Evolutionary conservation across 495 filamentous ascomycete species (phyloP).

Genomic region (Aspergillus biplanus): DNA sequence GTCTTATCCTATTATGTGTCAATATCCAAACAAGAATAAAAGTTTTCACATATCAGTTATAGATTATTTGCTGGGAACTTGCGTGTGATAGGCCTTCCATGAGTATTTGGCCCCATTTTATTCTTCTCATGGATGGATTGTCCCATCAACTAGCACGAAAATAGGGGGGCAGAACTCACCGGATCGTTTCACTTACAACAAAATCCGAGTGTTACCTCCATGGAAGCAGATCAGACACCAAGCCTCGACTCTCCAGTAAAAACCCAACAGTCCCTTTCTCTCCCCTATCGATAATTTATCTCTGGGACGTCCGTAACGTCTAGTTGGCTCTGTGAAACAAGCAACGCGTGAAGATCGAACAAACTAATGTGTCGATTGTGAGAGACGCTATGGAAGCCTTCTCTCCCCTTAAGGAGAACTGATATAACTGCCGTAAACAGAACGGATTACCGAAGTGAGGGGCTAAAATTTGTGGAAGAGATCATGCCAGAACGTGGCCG

Average conservation of each 20-base stretch:
- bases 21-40: not conserved
- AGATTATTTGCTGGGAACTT: not conserved
- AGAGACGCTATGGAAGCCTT: not conserved
- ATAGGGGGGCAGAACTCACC: slow-evolving; percentile 1
- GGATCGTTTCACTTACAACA: not conserved
- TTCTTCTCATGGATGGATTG: not conserved
- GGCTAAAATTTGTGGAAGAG: not conserved
- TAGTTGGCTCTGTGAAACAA: not conserved
- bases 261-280: not conserved
- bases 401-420: not conserved
- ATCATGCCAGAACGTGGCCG: not conserved
- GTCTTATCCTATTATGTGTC: not conserved
- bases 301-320: not conserved
- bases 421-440: not conserved
- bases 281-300: not conserved
- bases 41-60: not conserved
- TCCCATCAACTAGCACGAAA: not conserved
- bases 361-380: not conserved
- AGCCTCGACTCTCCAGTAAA: not conserved
- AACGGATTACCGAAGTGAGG: not conserved
- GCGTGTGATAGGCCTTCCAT: not conserved
- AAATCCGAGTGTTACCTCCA: not conserved
- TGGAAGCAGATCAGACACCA: not conserved
- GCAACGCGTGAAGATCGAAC: not conserved
- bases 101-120: not conserved